These are phyloP conservation scores for Hypoxylon fuscum DNA, from an alignment of 495 filamentous ascomycete species.

Conservation along the genomic window DNA sequence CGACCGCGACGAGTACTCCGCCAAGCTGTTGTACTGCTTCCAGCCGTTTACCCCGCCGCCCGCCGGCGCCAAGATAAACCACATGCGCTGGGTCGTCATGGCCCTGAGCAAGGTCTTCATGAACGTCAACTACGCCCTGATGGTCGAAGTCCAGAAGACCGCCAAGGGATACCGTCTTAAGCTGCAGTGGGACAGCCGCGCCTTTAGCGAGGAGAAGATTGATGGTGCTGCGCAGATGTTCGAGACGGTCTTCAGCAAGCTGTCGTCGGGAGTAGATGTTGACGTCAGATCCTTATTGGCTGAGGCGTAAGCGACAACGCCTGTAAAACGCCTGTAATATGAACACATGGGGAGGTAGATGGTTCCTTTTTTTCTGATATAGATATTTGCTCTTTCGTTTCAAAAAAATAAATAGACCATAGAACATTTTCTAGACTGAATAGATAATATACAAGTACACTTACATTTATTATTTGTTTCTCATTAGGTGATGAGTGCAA, in stretches of 20 bases:
- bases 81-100: conserved; percentile 7
- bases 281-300: not conserved
- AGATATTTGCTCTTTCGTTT: no score
- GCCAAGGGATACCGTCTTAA: not conserved
- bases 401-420: no score
- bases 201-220: conserved; percentile 1
- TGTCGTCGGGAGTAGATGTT: not conserved
- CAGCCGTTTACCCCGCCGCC: conserved; percentile 2
- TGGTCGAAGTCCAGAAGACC: conserved; percentile 1
- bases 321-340: no score
- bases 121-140: conserved; percentile 5
- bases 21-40: conserved; percentile 1
- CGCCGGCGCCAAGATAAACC: not conserved
- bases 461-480: no score
- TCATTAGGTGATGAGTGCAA: no score
- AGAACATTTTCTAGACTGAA: no score
- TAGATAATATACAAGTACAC: no score
- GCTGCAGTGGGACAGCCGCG: conserved; percentile 1
- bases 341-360: no score
- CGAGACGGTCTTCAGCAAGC: not conserved
- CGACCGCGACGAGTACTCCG: not conserved
- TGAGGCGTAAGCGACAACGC: no score
- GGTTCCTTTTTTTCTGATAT: no score
- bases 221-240: not conserved
- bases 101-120: conserved; percentile 2